These are phyloP conservation scores for Nidularia pulvinata DNA, from an alignment of 768 basidiomycete genomes.

Conservation along the genomic window DNA sequence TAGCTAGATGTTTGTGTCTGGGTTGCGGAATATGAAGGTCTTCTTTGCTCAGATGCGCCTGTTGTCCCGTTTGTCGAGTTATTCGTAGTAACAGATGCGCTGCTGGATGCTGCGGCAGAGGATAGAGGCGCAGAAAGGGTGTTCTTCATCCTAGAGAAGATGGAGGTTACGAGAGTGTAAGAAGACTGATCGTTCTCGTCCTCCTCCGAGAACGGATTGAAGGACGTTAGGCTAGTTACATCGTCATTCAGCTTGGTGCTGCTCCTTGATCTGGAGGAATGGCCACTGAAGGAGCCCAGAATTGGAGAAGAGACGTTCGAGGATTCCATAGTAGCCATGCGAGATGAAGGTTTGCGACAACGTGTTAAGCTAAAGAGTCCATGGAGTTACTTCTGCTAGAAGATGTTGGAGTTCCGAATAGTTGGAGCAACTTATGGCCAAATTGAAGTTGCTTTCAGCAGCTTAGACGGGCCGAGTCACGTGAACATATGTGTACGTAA, in stretches of 20 bases:
- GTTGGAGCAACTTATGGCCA: no score
- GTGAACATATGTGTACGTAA: no score
- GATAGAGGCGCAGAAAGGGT: constrained; percentile 70
- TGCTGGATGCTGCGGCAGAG: constrained; percentile 36
- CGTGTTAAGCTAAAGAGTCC: no score
- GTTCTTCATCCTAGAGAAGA: constrained; percentile 82
- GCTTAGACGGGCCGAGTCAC: no score
- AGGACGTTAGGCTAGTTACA: constrained; percentile 76
- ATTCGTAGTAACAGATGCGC: constrained; percentile 26
- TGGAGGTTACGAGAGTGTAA: constrained; percentile 79
- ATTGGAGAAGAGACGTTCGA: constrained; percentile 28
- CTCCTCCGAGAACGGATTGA: constrained; percentile 93
- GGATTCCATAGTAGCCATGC: constrained; percentile 18
- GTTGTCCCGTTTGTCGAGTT: constrained; percentile 22
- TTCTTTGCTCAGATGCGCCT: constrained; percentile 46
- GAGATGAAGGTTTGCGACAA: no score
- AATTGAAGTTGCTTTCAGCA: no score
- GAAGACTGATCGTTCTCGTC: constrained; percentile 90
- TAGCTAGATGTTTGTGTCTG: constrained; percentile 48
- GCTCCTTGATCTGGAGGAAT: constrained; percentile 61
- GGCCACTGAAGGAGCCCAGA: constrained; percentile 31
- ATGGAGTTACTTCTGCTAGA: no score
- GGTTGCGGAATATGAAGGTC: constrained; percentile 50
- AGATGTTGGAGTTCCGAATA: no score
- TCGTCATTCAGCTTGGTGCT: constrained; percentile 60